Base-by-base conservation (phyloP, 2,329 filamentous ascomycete species). In the Rhexocercosporidium sp. region DNA sequence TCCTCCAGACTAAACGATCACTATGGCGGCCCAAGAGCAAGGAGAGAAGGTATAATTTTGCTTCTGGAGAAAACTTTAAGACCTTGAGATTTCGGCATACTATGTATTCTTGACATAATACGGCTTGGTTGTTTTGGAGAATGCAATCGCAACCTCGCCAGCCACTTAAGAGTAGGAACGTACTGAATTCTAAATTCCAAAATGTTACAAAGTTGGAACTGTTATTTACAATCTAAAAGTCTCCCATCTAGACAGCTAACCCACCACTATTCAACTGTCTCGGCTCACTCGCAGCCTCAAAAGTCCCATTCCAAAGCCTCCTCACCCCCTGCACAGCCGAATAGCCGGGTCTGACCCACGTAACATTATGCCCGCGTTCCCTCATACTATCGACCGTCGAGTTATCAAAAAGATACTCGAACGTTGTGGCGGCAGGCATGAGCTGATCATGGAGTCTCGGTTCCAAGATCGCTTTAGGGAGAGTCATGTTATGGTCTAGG, bases 361-460 rank as follows among this genome's bases (percentile, higher is more conserved):
- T 88, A 2, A 96, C 85, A 74, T 92, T 90, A 75, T 96, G 92
- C 0, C 92, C 92, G 60, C 85, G 81, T 1, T 79, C 79, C 61
- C 80, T 78, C 85, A 97, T 84, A 68, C 85, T 90, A 1, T 82
- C 85, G 5, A 88, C 86, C 0, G 89, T 91, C 1, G 73, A 75
- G 69, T 90, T 90, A 72, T 92, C 84, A 72, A 91, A 96, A 0
- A 78, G 78, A 37, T 86, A 87, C 79, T 97, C 93, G 62, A 96
- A 89, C 0, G 81, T 81, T 1, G 89, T 85, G 59, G 80, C 79
- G 72, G 93, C 90, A 0, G 93, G 94, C 62, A 93, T 82, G 11
- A 97, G 82, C 79, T 97, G 94, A 75, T 97, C 92, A 75, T 97
- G 94, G 25, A 96, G 80, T 9, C 94, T 83, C 0, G 91, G 91